These are phyloP conservation scores for Aureobasidium sp. DNA, from an alignment of 2,329 filamentous ascomycete species.

Conservation along the genomic window DNA sequence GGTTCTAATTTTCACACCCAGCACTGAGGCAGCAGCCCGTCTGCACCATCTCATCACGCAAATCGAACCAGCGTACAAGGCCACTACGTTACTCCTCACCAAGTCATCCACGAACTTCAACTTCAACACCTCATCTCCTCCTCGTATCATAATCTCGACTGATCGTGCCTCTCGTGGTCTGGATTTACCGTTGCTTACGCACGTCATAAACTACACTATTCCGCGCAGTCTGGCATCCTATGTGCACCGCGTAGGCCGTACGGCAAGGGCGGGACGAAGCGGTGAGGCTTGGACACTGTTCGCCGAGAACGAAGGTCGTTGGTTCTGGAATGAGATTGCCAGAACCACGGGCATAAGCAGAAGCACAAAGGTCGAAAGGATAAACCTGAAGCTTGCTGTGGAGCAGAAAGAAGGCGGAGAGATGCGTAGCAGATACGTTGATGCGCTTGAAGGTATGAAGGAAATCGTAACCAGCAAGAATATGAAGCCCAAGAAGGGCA, in stretches of 20 bases:
- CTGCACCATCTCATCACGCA: constrained; percentile 63
- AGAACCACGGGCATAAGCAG: constrained; percentile 44
- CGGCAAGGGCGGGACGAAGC: constrained; percentile 66
- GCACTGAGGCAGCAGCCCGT: constrained; percentile 79
- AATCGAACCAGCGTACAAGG: constrained; percentile 22
- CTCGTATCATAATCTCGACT: constrained; percentile 67
- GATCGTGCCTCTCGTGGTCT: constrained; percentile 90
- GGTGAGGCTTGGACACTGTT: constrained; percentile 84
- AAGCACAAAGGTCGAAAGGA: constrained; percentile 35
- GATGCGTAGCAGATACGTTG: constrained; percentile 35
- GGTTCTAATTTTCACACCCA: constrained; percentile 75
- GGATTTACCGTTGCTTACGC: constrained; percentile 61
- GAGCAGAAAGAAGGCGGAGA: constrained; percentile 24
- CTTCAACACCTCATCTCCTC: constrained; percentile 38
- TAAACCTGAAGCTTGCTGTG: constrained; percentile 31
- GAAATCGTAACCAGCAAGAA: constrained; percentile 43
- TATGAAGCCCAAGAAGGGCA: neutral
- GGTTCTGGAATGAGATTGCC: constrained; percentile 85
- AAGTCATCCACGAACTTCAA: constrained; percentile 59
- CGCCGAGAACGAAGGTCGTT: constrained; percentile 70
- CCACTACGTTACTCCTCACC: constrained; percentile 36
- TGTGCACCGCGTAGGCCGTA: constrained; percentile 85
- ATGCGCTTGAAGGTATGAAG: constrained; percentile 53
- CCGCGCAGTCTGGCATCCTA: constrained; percentile 74
- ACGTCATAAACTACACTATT: constrained; percentile 92